phyloP scores from a whole-genome alignment of 2,329 filamentous ascomycete species.

The Lizonia empirigonia region DNA sequence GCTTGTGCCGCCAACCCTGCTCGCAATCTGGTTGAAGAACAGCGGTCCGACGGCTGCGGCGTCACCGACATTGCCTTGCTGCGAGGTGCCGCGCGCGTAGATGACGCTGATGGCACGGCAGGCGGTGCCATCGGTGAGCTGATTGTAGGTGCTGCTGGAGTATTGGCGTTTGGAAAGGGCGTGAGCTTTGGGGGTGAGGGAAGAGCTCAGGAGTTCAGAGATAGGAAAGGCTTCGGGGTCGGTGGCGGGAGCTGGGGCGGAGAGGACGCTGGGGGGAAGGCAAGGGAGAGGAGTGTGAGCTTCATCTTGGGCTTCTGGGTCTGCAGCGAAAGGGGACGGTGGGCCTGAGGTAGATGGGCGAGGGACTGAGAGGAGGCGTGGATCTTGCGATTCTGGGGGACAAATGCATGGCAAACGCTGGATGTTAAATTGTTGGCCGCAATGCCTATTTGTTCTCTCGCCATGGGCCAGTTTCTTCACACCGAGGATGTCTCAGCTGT shows the following conservation, averaged over 20 bases:
- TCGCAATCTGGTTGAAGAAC: constrained; percentile 54
- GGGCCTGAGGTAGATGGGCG: not conserved
- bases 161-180: constrained; percentile 25
- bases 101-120: constrained; percentile 58
- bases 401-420: not conserved
- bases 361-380: constrained; percentile 1
- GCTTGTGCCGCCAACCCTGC: constrained; percentile 47
- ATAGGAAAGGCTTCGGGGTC: constrained; percentile 18
- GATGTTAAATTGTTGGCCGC: not conserved
- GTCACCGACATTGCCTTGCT: constrained; percentile 58
- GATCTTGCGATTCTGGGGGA: constrained; percentile 2
- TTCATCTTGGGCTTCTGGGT: constrained; percentile 12
- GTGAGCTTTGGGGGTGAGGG: constrained; percentile 17
- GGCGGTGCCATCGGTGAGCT: constrained; percentile 29
- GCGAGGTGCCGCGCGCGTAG: constrained; percentile 61
- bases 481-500: not conserved
- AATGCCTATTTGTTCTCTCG: not conserved
- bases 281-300: constrained; percentile 17
- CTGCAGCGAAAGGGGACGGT: not conserved
- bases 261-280: constrained; percentile 12
- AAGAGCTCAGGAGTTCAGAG: constrained; percentile 12
- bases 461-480: not conserved
- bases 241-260: constrained; percentile 13
- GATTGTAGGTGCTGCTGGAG: constrained; percentile 27
- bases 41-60: constrained; percentile 53